phyloP scores from a whole-genome alignment of 2,329 filamentous ascomycete genomes.

The Trichocomaceae sp. region DNA sequence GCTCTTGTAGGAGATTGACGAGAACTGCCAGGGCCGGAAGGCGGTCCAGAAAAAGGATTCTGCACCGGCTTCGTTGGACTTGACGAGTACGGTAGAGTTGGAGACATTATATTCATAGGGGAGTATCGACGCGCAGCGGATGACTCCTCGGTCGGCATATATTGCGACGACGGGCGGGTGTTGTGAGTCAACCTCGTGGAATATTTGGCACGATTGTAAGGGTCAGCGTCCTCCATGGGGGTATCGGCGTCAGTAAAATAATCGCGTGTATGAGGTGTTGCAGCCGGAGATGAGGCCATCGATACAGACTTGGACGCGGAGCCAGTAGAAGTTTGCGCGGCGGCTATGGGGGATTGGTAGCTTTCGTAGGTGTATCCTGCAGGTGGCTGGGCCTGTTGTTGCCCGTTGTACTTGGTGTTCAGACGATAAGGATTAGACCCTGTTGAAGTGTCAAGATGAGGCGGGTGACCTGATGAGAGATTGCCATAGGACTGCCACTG shows the following conservation, averaged over 20 bases:
- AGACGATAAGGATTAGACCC: conserved; percentile 44
- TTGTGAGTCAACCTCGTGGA: conserved; percentile 70
- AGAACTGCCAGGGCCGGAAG: conserved; percentile 41
- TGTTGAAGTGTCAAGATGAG: conserved; percentile 56
- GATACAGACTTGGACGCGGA: conserved; percentile 45
- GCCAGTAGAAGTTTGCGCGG: conserved; percentile 28
- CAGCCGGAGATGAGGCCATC: conserved; percentile 54
- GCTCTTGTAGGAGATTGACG: conserved; percentile 70
- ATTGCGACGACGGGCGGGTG: conserved; percentile 64
- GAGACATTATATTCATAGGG: conserved; percentile 84
- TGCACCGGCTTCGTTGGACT: conserved; percentile 50
- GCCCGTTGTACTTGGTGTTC: conserved; percentile 44
- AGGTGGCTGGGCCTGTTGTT: conserved; percentile 46
- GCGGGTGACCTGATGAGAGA: conserved; percentile 52
- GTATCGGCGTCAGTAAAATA: conserved; percentile 62
- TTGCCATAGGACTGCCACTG: conserved; percentile 64
- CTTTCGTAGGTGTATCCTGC: conserved; percentile 62
- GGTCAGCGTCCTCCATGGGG: conserved; percentile 83
- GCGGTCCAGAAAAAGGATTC: conserved; percentile 50
- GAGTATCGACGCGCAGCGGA: conserved; percentile 87
- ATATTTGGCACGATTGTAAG: conserved; percentile 81
- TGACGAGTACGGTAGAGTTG: conserved; percentile 68
- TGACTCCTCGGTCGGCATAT: conserved; percentile 66
- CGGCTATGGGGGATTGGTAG: conserved; percentile 47
- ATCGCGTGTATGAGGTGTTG: conserved; percentile 59